phyloP scores from a whole-genome alignment of 192 early-diverging fungal genomes.

The Chytriomyces hyalinus region DNA sequence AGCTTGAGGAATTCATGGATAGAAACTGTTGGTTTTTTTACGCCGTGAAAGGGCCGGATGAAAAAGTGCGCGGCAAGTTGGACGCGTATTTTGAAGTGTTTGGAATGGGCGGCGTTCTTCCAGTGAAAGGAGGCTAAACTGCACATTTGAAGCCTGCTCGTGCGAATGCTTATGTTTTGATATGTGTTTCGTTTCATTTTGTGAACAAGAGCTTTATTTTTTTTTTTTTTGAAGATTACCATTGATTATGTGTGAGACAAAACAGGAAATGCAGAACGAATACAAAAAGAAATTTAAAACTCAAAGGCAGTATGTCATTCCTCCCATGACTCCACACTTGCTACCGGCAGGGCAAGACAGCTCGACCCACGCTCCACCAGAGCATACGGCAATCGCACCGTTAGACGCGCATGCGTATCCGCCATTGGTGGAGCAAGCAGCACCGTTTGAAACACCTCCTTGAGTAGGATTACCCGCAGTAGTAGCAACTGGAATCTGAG shows the following conservation, averaged over 20 bases:
- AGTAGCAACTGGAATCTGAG: background rate
- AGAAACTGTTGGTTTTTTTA: background rate
- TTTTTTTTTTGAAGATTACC: too few relatives aligned
- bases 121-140: too few relatives aligned
- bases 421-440: background rate
- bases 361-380: background rate
- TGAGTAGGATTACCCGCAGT: background rate
- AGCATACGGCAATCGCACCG: background rate
- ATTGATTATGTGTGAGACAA: too few relatives aligned
- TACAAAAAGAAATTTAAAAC: background rate
- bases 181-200: too few relatives aligned
- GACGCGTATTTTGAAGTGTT: background rate
- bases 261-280: background rate
- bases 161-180: too few relatives aligned
- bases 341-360: background rate
- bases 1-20: background rate
- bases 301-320: background rate
- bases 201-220: too few relatives aligned
- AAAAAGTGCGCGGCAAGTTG: background rate
- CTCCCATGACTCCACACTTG: background rate
- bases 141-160: too few relatives aligned
- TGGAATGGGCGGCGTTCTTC: background rate
- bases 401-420: background rate
- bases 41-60: background rate
- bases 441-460: background rate